These are phyloP conservation scores for Lophiotrema nucula DNA, from an alignment of 495 filamentous ascomycete species.

Conservation along the genomic window DNA sequence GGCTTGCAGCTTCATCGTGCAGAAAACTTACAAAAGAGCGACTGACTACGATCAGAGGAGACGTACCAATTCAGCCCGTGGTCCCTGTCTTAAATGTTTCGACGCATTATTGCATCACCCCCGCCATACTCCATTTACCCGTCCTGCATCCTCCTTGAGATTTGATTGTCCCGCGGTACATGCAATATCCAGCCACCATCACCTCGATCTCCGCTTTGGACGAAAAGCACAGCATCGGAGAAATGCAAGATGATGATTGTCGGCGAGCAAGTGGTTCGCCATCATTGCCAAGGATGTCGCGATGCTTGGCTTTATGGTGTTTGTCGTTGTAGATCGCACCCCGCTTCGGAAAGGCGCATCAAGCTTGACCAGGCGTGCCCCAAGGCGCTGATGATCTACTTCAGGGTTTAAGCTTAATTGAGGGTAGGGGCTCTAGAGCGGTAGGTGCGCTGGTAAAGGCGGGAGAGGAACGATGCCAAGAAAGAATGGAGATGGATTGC, in stretches of 20 bases:
- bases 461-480: too few species aligned
- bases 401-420: conserved; percentile 16
- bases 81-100: neutral
- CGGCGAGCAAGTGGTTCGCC: conserved; percentile 6
- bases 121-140: neutral
- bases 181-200: neutral
- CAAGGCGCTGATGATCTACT: too few species aligned
- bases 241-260: neutral
- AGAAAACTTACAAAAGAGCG: neutral
- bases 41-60: neutral
- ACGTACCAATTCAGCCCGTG: neutral
- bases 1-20: conserved; percentile 13
- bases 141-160: neutral
- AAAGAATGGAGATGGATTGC: neutral
- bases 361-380: conserved; percentile 3
- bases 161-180: neutral
- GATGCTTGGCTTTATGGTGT: conserved; percentile 20
- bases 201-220: neutral
- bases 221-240: neutral
- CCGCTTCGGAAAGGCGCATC: neutral
- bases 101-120: neutral
- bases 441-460: too few species aligned
- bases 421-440: neutral
- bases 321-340: neutral
- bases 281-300: conserved; percentile 23